phyloP scores from a whole-genome alignment of 2,329 filamentous ascomycete genomes.

The Calonectria henricotiae region DNA sequence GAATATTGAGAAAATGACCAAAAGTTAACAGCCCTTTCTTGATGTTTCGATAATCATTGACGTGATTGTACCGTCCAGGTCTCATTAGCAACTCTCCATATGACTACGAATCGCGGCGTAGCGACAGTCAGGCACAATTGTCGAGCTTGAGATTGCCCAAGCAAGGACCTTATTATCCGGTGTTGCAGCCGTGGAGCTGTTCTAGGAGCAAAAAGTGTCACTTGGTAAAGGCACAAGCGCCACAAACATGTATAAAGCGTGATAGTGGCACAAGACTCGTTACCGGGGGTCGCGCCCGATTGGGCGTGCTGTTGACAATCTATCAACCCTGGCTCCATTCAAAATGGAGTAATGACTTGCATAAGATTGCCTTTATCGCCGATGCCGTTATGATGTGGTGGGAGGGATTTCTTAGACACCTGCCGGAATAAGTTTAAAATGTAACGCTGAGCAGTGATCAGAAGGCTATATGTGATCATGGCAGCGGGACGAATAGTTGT shows the following conservation, averaged over 20 bases:
- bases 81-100: neutral
- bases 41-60: neutral
- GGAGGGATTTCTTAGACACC: neutral
- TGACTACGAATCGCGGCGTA: neutral
- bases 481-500: neutral
- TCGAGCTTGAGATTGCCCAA: neutral
- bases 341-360: neutral
- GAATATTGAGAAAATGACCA: neutral
- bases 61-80: neutral
- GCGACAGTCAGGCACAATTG: neutral
- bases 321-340: too few species aligned
- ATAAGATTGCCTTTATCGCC: neutral
- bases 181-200: neutral
- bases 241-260: neutral
- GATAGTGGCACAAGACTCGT: conserved; percentile 15
- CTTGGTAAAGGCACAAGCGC: conserved; percentile 1
- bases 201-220: neutral
- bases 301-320: neutral
- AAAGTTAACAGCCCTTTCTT: neutral
- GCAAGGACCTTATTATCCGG: neutral
- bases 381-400: neutral
- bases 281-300: neutral
- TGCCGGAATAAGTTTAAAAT: neutral
- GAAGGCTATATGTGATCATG: neutral
- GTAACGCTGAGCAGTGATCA: neutral